phyloP scores from a whole-genome alignment of 441 rosid genomes.

The Dalechampia spathulata region DNA sequence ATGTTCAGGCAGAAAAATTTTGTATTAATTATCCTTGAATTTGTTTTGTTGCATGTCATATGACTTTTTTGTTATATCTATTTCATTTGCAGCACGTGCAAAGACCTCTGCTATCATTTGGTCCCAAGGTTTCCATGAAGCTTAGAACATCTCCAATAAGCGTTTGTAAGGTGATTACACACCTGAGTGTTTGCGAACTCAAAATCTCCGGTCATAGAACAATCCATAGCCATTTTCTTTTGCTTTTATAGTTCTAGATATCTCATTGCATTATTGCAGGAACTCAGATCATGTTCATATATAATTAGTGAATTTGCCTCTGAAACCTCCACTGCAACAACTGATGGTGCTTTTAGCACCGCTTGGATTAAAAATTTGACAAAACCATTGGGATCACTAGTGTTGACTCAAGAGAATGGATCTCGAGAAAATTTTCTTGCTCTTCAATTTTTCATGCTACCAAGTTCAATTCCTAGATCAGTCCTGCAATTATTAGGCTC shows the following conservation, averaged over 20 bases:
- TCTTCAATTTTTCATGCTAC: constrained; percentile 57
- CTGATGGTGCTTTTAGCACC: constrained; percentile 71
- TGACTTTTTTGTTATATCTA: constrained; percentile 11
- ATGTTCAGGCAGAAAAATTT: background rate
- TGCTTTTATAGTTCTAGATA: constrained; percentile 12
- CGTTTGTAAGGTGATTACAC: constrained; percentile 76
- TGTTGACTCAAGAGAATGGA: constrained; percentile 47
- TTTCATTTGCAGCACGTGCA: constrained; percentile 73
- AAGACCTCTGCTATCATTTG: constrained; percentile 88
- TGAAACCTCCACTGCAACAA: constrained; percentile 56
- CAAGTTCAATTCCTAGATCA: constrained; percentile 82
- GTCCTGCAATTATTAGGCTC: constrained; percentile 79
- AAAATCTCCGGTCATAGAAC: background rate
- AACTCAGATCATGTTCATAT: constrained; percentile 64
- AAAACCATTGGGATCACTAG: constrained; percentile 47
- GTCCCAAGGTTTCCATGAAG: constrained; percentile 81
- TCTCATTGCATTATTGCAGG: constrained; percentile 41
- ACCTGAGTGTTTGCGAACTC: background rate
- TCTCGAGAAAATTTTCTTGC: constrained; percentile 40
- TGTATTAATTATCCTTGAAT: background rate
- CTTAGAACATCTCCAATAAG: constrained; percentile 75
- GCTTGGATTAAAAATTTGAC: constrained; percentile 77
- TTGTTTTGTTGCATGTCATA: background rate
- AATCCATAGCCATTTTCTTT: constrained; percentile 4
- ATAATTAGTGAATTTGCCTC: constrained; percentile 67